These are phyloP conservation scores for Arthrobotrys musiformis DNA, from an alignment of 2,329 filamentous ascomycete genomes.

Conservation along the genomic window DNA sequence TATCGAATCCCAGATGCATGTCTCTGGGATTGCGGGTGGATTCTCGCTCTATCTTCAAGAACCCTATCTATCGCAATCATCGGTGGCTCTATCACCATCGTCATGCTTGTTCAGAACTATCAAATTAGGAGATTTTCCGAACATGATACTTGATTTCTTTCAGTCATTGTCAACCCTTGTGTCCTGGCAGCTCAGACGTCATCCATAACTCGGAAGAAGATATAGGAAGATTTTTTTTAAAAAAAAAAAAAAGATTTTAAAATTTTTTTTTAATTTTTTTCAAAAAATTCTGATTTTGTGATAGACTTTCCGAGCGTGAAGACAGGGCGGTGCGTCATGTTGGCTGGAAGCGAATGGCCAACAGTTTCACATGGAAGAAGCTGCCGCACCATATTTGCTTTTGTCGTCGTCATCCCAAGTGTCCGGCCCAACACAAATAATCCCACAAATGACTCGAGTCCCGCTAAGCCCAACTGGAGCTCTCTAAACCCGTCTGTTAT, in stretches of 20 bases:
- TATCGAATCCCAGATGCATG: slow-evolving; percentile 12
- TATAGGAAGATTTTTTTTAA: background rate
- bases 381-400: slow-evolving; percentile 27
- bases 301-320: slow-evolving; percentile 19
- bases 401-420: slow-evolving; percentile 4
- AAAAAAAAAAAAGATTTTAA: background rate
- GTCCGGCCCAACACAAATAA: slow-evolving; percentile 45
- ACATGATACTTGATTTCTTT: slow-evolving; percentile 7
- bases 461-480: slow-evolving; percentile 14
- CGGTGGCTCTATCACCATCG: slow-evolving; percentile 1
- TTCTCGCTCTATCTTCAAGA: slow-evolving; percentile 10
- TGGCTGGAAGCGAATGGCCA: slow-evolving; percentile 18
- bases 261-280: slow-evolving; percentile 20
- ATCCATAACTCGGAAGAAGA: background rate
- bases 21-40: slow-evolving; percentile 7
- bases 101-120: background rate
- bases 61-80: slow-evolving; percentile 21
- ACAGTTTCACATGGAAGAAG: slow-evolving; percentile 12
- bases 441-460: slow-evolving; percentile 30
- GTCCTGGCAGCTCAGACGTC: slow-evolving; percentile 23
- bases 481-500: slow-evolving; percentile 2
- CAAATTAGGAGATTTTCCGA: background rate
- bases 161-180: background rate
- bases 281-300: background rate
- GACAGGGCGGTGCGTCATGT: slow-evolving; percentile 27